Percentiles rank a stretch among this genome's conserved stretches.
phyloP scores from a whole-genome alignment of 2,329 filamentous ascomycete species.

The Alternaria rosae region DNA sequence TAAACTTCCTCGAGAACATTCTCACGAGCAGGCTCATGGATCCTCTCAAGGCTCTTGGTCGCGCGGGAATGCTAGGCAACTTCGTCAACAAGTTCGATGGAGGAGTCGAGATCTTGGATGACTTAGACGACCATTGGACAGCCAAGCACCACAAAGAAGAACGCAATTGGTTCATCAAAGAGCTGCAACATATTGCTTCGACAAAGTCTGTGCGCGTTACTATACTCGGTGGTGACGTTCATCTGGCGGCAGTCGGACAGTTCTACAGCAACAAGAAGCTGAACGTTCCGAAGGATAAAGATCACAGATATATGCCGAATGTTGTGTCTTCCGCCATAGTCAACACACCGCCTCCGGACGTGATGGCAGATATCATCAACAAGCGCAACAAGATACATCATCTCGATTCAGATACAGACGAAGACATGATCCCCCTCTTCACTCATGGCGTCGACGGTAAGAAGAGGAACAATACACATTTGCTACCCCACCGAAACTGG shows the following conservation, averaged over 20 bases:
- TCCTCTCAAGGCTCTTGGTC: conserved; percentile 86
- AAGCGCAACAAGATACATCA: conserved; percentile 82
- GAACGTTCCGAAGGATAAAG: conserved; percentile 79
- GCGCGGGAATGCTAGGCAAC: conserved; percentile 78
- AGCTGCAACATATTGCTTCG: conserved; percentile 90
- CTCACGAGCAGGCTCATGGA: conserved; percentile 86
- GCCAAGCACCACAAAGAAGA: conserved; percentile 93
- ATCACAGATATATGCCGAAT: conserved; percentile 97
- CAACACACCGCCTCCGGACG: conserved; percentile 85
- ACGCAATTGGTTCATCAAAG: conserved; percentile 83
- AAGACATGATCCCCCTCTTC: conserved; percentile 96
- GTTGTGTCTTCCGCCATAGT: conserved; percentile 93
- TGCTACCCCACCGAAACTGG: conserved; percentile 93
- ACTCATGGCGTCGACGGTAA: conserved; percentile 87
- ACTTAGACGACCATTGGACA: conserved; percentile 97
- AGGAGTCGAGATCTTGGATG: conserved; percentile 88
- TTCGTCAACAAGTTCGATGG: conserved; percentile 91
- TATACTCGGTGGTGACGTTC: conserved; percentile 92
- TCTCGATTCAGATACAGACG: conserved; percentile 77
- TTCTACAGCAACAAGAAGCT: conserved; percentile 90
- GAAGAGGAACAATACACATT: conserved; percentile 85
- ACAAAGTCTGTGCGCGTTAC: conserved; percentile 92
- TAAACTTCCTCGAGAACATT: conserved; percentile 69
- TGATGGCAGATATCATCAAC: conserved; percentile 91
- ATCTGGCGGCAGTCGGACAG: conserved; percentile 89